Evolutionary conservation across 2,329 filamentous ascomycete species (phyloP), one percentile per base, ranked within the genome.

Genomic region (Ascochyta lentis): DNA sequence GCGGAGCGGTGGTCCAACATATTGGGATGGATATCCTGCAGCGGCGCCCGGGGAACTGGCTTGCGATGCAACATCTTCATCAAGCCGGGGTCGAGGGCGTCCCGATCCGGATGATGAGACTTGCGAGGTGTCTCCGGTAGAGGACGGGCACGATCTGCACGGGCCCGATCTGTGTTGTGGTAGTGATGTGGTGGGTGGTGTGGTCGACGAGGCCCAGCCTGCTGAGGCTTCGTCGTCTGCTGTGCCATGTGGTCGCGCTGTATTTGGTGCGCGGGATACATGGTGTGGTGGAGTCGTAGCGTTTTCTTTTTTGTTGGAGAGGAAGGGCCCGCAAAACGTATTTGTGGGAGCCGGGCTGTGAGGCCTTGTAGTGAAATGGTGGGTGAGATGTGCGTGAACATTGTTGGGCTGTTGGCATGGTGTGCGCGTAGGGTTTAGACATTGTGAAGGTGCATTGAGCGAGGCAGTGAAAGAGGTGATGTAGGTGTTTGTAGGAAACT

Each of bases 201-300:
- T 56, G 47, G 47, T 42, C 38, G 42, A 56, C 53, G 24, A 56
- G 47, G 6, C 42, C 53, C 38, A 56, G 42, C 38, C 47, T 47
- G 53, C 53, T 56, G 53, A 27, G 34, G 34, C 43, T 51, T 35
- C 29, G 53, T 24, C 38, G 40, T 15, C 42, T 37, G 24, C 9
- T 42, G 41, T 51, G 53, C 53, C 47, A 48, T 23, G 42, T 12
- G 23, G 19, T 49, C 19, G 33, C 22, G 53, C 24, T 35, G 46
- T 13, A 35, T 12, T 33, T 40, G 19, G 15, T 12, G 35, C 24
- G 42, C 29, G 12, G 43, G n/a, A 34, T n/a, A 23, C 47, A 47
- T 56, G 19, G 47, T 37, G 29, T 4, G 19, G n/a, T 49, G 26
- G 35, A n/a, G 7, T 48, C 27, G 39, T 13, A 7, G 22, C 3